Percentiles rank a stretch among this genome's conserved stretches.
These are phyloP conservation scores for Pelargonium citronellum DNA, from an alignment of 441 rosid genomes.

Conservation along the genomic window DNA sequence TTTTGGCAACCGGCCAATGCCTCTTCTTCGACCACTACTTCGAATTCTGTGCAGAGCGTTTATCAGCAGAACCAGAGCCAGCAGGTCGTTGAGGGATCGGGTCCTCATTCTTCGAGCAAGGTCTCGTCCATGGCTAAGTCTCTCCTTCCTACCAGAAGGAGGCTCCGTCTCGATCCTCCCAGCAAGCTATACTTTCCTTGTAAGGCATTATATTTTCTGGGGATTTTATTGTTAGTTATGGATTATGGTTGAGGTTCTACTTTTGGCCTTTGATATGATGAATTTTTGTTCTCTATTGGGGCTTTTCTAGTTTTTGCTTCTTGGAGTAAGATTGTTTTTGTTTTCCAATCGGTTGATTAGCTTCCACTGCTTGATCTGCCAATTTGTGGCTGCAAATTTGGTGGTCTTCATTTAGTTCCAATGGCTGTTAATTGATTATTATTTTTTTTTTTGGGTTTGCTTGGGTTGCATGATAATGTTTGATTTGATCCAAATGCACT, in stretches of 20 bases:
- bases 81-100: constrained; percentile 35
- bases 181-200: constrained; percentile 62
- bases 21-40: constrained; percentile 22
- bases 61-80: constrained; percentile 32
- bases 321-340: neutral
- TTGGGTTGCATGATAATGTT: constrained; percentile 3
- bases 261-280: neutral
- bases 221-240: neutral
- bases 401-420: no score
- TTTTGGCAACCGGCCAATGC: constrained; percentile 49
- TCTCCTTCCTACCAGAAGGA: constrained; percentile 53
- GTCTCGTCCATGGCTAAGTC: constrained; percentile 58
- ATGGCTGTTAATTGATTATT: no score
- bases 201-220: constrained; percentile 18
- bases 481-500: neutral
- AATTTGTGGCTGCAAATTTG: neutral
- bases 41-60: constrained; percentile 27
- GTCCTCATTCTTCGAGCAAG: constrained; percentile 27
- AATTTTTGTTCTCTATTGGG: neutral
- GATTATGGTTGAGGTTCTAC: neutral
- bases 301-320: neutral
- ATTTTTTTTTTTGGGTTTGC: constrained; percentile 8
- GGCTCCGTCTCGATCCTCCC: constrained; percentile 65
- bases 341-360: neutral
- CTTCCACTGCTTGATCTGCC: neutral